These are phyloP conservation scores for Magnusiomyces magnusii DNA, from an alignment of 1,139 yeast genomes.

Conservation along the genomic window DNA sequence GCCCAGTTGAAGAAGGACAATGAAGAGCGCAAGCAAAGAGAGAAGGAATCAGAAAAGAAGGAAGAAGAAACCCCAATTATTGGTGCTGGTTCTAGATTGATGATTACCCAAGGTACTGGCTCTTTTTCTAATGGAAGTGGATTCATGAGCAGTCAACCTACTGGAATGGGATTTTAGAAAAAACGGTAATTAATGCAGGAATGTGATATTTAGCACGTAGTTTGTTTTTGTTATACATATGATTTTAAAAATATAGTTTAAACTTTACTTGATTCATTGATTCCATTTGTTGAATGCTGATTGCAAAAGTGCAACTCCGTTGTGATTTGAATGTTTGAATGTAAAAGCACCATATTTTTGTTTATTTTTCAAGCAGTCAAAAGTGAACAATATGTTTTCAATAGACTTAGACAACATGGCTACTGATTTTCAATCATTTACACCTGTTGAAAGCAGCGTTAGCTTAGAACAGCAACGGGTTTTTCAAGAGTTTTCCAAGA, in stretches of 20 bases:
- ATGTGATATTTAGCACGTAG: not conserved
- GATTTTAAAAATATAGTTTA: no score
- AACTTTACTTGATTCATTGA: no score
- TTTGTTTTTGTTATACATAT: no score
- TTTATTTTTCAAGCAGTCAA: not conserved
- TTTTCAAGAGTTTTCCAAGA: slow-evolving; percentile 91
- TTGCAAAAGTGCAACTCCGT: no score
- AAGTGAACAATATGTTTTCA: not conserved
- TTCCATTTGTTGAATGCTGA: no score
- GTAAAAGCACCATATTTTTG: no score
- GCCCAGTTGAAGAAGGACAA: slow-evolving; percentile 62
- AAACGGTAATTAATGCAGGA: not conserved
- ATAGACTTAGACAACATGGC: not conserved
- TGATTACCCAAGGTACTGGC: slow-evolving; percentile 31
- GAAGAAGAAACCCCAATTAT: slow-evolving; percentile 36
- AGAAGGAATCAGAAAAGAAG: slow-evolving; percentile 46
- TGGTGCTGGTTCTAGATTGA: slow-evolving; percentile 27
- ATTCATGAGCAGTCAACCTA: slow-evolving; percentile 1
- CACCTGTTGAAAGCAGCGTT: not conserved
- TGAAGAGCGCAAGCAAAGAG: slow-evolving; percentile 59
- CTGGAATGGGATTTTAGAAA: slow-evolving; percentile 5
- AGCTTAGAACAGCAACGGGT: slow-evolving; percentile 60
- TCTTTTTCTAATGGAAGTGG: slow-evolving; percentile 3
- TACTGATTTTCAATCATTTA: not conserved
- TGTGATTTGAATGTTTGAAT: no score